A percentile compares a stretch with the other conserved stretches of the same genome.
Evolutionary conservation across 2,329 filamentous ascomycete genomes (phyloP).

Genomic region (Pseudopyrenochaeta lycopersici): DNA sequence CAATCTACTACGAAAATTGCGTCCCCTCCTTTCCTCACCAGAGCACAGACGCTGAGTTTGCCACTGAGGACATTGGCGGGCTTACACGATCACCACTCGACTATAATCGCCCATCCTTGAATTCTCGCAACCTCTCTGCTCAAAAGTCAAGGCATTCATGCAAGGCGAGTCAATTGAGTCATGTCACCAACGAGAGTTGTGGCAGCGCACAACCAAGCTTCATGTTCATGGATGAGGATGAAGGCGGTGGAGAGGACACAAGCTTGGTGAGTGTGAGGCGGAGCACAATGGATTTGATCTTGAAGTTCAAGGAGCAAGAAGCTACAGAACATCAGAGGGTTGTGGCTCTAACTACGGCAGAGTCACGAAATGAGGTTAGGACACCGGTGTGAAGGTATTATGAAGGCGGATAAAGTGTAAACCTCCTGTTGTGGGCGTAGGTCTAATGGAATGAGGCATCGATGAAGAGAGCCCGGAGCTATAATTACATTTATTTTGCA

Average conservation of each 20-base stretch:
- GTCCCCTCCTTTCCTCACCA: slow-evolving; percentile 35
- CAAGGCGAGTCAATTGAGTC: slow-evolving; percentile 32
- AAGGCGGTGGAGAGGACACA: slow-evolving; percentile 24
- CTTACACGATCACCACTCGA: slow-evolving; percentile 28
- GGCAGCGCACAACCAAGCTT: slow-evolving; percentile 26
- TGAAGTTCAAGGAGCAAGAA: slow-evolving; percentile 48
- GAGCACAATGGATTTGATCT: slow-evolving; percentile 53
- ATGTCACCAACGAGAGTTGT: slow-evolving; percentile 24
- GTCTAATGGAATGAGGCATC: too few species aligned
- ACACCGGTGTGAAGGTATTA: slow-evolving; percentile 5
- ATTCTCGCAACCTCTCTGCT: slow-evolving; percentile 21
- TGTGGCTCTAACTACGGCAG: slow-evolving; percentile 30
- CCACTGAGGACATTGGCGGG: slow-evolving; percentile 23
- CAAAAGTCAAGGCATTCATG: slow-evolving; percentile 25
- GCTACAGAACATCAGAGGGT: slow-evolving; percentile 43
- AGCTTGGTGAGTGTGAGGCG: slow-evolving; percentile 47
- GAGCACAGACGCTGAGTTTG: slow-evolving; percentile 27
- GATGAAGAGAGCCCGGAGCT: too few species aligned
- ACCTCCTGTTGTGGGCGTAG: too few species aligned
- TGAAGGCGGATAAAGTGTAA: neutral
- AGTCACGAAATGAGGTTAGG: slow-evolving; percentile 9
- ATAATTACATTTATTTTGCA: too few species aligned
- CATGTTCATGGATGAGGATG: slow-evolving; percentile 18
- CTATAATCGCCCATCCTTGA: slow-evolving; percentile 19
- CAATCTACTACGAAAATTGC: slow-evolving; percentile 47